A percentile compares a stretch with the other conserved stretches of the same genome.
Evolutionary conservation across 1,139 yeast species (phyloP).

Genomic region (Lodderomyces pseudojiufengensis): DNA sequence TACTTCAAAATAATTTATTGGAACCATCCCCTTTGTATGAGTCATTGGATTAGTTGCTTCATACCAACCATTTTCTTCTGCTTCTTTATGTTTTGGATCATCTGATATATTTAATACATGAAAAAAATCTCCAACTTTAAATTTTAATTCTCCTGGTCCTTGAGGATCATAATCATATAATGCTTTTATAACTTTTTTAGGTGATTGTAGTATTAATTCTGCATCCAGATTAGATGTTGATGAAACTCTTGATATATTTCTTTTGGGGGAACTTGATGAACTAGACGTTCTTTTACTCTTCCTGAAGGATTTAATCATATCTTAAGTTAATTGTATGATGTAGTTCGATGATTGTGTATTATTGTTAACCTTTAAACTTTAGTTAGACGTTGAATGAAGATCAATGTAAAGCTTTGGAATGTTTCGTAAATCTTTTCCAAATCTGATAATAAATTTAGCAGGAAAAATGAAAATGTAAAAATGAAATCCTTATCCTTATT

Average conservation of each 20-base stretch:
- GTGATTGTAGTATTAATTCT: conserved; percentile 41
- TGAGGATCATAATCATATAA: conserved; percentile 73
- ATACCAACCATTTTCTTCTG: conserved; percentile 62
- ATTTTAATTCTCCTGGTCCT: conserved; percentile 77
- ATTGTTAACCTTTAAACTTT: too few species aligned
- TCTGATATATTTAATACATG: conserved; percentile 57
- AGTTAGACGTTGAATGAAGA: too few species aligned
- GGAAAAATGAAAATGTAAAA: too few species aligned
- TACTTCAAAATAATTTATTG: conserved; percentile 77
- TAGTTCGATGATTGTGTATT: too few species aligned
- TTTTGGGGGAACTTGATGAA: conserved; percentile 35
- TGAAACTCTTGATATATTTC: conserved; percentile 32
- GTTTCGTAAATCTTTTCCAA: too few species aligned
- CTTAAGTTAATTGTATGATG: too few species aligned
- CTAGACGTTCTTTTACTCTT: conserved; percentile 41
- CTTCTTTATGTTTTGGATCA: conserved; percentile 28
- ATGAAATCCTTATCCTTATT: too few species aligned
- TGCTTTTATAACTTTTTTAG: conserved; percentile 83
- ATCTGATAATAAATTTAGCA: too few species aligned
- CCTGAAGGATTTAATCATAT: conserved; percentile 44
- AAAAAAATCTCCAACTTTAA: conserved; percentile 81
- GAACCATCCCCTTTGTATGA: conserved; percentile 79
- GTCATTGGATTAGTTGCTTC: conserved; percentile 88
- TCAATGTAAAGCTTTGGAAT: too few species aligned
- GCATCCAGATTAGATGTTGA: conserved; percentile 15